These are phyloP conservation scores for Pyrenula massariospora DNA, from an alignment of 495 filamentous ascomycete species.

Conservation along the genomic window DNA sequence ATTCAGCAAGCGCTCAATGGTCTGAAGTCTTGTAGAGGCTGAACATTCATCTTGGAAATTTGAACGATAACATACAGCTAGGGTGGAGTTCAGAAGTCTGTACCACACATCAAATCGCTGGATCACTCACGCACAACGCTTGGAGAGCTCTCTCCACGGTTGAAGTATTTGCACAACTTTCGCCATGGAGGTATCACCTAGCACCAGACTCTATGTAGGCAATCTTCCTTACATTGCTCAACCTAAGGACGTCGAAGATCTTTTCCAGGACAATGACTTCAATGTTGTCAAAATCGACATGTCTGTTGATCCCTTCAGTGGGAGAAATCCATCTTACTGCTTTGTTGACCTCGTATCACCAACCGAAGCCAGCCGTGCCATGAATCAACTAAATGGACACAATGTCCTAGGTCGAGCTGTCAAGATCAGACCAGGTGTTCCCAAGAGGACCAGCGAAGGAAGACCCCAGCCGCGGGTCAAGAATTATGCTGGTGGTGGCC, in stretches of 20 bases:
- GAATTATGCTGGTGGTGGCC: neutral
- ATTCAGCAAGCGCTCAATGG: too few species aligned
- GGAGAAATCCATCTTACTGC: constrained; percentile 60
- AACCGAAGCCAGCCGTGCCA: constrained; percentile 45
- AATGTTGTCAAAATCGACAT: constrained; percentile 50
- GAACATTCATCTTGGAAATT: too few species aligned
- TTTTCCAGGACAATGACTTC: constrained; percentile 39
- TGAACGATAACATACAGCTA: too few species aligned
- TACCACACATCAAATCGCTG: too few species aligned
- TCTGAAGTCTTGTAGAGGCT: too few species aligned
- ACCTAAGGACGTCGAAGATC: constrained; percentile 44
- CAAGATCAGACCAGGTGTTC: constrained; percentile 48
- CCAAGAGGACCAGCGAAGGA: constrained; percentile 15
- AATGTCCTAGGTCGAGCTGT: constrained; percentile 41
- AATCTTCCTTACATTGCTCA: constrained; percentile 57
- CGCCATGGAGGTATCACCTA: neutral
- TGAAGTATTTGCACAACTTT: too few species aligned
- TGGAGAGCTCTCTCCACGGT: too few species aligned
- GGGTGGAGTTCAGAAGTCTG: too few species aligned
- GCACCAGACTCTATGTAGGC: constrained; percentile 43
- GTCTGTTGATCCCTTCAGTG: constrained; percentile 54
- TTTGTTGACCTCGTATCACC: constrained; percentile 50
- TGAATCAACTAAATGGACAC: constrained; percentile 39
- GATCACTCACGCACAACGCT: too few species aligned
- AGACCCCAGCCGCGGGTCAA: neutral